Evolutionary conservation across 805 yeast genomes (phyloP).

Genomic region (Saturnispora galanensis): DNA sequence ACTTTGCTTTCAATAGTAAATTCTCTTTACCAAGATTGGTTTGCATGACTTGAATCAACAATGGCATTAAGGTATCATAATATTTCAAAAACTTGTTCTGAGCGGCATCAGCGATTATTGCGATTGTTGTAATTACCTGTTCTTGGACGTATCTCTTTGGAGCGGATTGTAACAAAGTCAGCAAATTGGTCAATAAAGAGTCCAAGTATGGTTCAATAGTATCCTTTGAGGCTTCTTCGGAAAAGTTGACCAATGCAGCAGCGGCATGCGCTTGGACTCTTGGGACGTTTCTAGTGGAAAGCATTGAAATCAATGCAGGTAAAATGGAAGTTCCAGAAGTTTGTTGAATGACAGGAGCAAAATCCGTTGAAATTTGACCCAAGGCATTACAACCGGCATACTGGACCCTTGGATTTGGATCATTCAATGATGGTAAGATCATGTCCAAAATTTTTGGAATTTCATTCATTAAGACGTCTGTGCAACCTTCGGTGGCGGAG

Average conservation of each 20-base stretch:
- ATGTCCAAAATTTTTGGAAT: slow-evolving; percentile 74
- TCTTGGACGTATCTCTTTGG: slow-evolving; percentile 93
- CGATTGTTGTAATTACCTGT: slow-evolving; percentile 92
- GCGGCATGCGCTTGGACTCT: slow-evolving; percentile 98
- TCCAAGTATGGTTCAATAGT: slow-evolving; percentile 90
- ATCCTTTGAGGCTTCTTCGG: slow-evolving; percentile 84
- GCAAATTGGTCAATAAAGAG: slow-evolving; percentile 59
- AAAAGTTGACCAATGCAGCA: slow-evolving; percentile 92
- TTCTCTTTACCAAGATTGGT: slow-evolving; percentile 73
- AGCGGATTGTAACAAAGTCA: slow-evolving; percentile 61
- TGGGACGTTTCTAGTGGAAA: slow-evolving; percentile 65
- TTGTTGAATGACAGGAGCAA: slow-evolving; percentile 80
- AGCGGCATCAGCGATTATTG: slow-evolving; percentile 95
- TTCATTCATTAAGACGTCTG: slow-evolving; percentile 75
- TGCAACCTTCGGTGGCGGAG: slow-evolving; percentile 95
- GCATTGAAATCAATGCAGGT: slow-evolving; percentile 80
- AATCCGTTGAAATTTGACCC: slow-evolving; percentile 95
- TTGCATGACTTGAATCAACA: slow-evolving; percentile 66
- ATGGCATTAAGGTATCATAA: slow-evolving; percentile 90
- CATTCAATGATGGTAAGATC: slow-evolving; percentile 76
- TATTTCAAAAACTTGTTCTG: slow-evolving; percentile 80
- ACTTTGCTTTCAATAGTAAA: slow-evolving; percentile 77
- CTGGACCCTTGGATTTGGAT: slow-evolving; percentile 89
- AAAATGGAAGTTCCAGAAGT: slow-evolving; percentile 69
- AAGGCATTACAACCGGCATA: slow-evolving; percentile 95